A percentile compares a stretch with the other conserved stretches of the same genome.
These are phyloP conservation scores for Penicillium capsulatum DNA, from an alignment of 2,329 filamentous ascomycete species.

Conservation along the genomic window DNA sequence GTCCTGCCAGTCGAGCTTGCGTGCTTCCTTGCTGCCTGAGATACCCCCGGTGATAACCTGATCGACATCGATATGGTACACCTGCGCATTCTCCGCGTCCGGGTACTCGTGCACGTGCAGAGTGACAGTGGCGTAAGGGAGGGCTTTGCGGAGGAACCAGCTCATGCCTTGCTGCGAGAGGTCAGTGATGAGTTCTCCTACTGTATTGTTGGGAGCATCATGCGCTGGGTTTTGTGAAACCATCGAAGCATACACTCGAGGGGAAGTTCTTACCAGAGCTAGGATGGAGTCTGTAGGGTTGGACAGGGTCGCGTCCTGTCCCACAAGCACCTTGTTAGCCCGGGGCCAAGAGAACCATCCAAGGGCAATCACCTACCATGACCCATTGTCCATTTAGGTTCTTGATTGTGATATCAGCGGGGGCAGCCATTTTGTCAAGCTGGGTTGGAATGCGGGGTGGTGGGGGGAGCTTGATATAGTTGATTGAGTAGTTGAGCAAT, in stretches of 20 bases:
- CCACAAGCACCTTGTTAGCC: neutral
- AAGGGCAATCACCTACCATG: slow-evolving; percentile 52
- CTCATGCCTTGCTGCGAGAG: slow-evolving; percentile 58
- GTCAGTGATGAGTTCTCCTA: slow-evolving; percentile 5
- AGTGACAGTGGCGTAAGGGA: slow-evolving; percentile 65
- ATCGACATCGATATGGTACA: slow-evolving; percentile 65
- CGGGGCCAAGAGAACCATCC: neutral
- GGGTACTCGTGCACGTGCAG: slow-evolving; percentile 58
- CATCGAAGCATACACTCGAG: slow-evolving; percentile 1
- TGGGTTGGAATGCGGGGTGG: slow-evolving; percentile 19
- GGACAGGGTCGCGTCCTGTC: slow-evolving; percentile 70
- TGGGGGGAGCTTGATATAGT: slow-evolving; percentile 9
- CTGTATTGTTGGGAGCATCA: too few species aligned
- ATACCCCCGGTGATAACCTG: slow-evolving; percentile 69
- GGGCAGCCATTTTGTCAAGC: slow-evolving; percentile 62
- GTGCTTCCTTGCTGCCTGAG: slow-evolving; percentile 59
- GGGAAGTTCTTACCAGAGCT: slow-evolving; percentile 45
- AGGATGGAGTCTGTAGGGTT: slow-evolving; percentile 66
- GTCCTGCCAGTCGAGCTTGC: slow-evolving; percentile 54
- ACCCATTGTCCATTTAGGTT: slow-evolving; percentile 67
- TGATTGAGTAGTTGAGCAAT: too few species aligned
- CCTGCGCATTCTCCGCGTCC: slow-evolving; percentile 37
- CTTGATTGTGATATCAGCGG: slow-evolving; percentile 60
- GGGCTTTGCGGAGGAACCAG: slow-evolving; percentile 68
- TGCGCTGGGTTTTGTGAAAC: neutral